Evolutionary conservation across 108 stramenopile species (phyloP).

Genomic region (Nitzschia inconspicua): DNA sequence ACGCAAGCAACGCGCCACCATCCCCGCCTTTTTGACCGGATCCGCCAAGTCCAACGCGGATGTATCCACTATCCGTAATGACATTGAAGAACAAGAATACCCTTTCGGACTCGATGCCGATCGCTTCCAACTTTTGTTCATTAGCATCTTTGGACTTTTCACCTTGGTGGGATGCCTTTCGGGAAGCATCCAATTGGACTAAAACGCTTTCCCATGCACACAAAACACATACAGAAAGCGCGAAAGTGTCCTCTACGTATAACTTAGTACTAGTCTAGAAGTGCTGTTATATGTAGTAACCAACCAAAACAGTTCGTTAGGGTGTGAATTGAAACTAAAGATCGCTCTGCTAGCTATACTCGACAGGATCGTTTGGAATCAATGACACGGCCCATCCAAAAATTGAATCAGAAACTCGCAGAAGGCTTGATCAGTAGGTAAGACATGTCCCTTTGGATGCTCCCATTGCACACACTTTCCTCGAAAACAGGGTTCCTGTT

Average conservation of each 20-base stretch:
- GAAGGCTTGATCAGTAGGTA: background rate
- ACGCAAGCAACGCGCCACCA: slow-evolving; percentile 43
- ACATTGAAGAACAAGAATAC: slow-evolving; percentile 29
- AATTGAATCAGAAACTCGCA: background rate
- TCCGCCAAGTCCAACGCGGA: slow-evolving; percentile 48
- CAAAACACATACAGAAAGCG: too few species aligned
- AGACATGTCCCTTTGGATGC: background rate
- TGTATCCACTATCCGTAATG: slow-evolving; percentile 34
- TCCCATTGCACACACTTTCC: background rate
- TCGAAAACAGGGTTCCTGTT: background rate
- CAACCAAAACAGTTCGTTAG: too few species aligned
- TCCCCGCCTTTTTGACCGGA: slow-evolving; percentile 51
- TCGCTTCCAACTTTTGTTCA: slow-evolving; percentile 54
- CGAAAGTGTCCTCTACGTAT: too few species aligned
- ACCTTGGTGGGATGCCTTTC: slow-evolving; percentile 46
- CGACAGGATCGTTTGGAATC: too few species aligned
- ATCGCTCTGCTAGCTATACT: too few species aligned
- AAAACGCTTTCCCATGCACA: too few species aligned
- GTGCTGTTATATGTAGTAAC: too few species aligned
- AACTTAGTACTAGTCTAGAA: too few species aligned
- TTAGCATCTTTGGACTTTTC: slow-evolving; percentile 45
- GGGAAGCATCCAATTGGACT: slow-evolving; percentile 28
- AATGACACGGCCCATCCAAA: too few species aligned
- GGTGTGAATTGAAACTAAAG: too few species aligned
- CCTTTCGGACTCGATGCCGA: slow-evolving; percentile 37